Percentiles rank a stretch among this genome's conserved stretches.
These are phyloP conservation scores for Xylariomycetidae sp. DNA, from an alignment of 2,329 filamentous ascomycete species.

Conservation along the genomic window DNA sequence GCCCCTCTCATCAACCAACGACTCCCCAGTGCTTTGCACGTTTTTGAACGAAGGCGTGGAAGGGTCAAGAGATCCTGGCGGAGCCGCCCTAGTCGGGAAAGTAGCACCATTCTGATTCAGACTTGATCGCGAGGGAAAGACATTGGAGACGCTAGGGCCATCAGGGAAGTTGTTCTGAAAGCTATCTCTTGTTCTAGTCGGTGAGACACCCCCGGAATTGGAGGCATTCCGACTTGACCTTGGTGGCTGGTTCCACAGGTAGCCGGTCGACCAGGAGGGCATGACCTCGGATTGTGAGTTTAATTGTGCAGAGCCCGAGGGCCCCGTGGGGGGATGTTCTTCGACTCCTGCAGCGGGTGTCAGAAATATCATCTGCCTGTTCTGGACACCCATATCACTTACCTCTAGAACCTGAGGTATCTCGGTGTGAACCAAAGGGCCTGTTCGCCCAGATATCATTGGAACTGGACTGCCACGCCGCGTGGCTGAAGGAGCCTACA, in stretches of 20 bases:
- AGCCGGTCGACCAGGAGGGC: conserved; percentile 53
- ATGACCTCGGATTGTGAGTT: conserved; percentile 66
- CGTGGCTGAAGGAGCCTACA: conserved; percentile 34
- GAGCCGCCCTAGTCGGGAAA: conserved; percentile 30
- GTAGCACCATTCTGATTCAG: conserved; percentile 36
- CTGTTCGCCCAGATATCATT: conserved; percentile 48
- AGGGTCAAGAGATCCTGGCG: conserved; percentile 39
- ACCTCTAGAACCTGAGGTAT: conserved; percentile 45
- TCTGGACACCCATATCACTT: conserved; percentile 18
- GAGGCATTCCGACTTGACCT: conserved; percentile 35
- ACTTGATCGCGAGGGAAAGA: conserved; percentile 42
- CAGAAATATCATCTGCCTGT: conserved; percentile 9
- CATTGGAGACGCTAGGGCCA: conserved; percentile 37
- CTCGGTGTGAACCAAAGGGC: conserved; percentile 39
- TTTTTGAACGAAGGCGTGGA: conserved; percentile 39
- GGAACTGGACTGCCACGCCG: conserved; percentile 31
- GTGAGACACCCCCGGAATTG: conserved; percentile 52
- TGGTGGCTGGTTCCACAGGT: conserved; percentile 56
- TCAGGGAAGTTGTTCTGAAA: conserved; percentile 43
- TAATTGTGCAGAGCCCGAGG: conserved; percentile 66
- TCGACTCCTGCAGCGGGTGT: conserved; percentile 29
- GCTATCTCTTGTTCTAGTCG: conserved; percentile 49
- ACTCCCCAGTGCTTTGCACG: conserved; percentile 13
- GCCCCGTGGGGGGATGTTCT: conserved; percentile 42
- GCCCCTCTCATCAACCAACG: conserved; percentile 21